phyloP scores from a whole-genome alignment of 1,139 yeast species.

The Debaryomyces robertsiae region DNA sequence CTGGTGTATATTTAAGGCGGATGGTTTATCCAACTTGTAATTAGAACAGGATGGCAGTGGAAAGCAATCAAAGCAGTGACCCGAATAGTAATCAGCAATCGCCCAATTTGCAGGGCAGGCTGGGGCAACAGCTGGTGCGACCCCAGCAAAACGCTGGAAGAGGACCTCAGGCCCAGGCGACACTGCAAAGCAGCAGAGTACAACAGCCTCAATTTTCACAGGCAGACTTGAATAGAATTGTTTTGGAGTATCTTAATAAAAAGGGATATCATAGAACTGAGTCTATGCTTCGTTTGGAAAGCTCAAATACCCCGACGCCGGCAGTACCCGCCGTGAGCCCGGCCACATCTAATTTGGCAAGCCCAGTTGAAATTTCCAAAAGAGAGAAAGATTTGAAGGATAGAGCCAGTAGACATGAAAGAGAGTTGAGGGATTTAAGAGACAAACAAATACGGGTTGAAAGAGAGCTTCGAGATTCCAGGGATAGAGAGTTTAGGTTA shows the following conservation, averaged over 20 bases:
- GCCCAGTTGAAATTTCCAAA: conserved; percentile 36
- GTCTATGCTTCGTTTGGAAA: conserved; percentile 88
- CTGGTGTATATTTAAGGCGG: neutral
- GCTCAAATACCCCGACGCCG: conserved; percentile 68
- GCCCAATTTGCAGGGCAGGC: conserved; percentile 3
- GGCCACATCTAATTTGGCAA: conserved; percentile 42
- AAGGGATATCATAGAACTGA: conserved; percentile 95
- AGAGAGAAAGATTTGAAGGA: conserved; percentile 34
- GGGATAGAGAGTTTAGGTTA: conserved; percentile 43
- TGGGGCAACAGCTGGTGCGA: conserved; percentile 11
- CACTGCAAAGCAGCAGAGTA: conserved; percentile 15
- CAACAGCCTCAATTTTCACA: conserved; percentile 52
- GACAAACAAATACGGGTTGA: conserved; percentile 39
- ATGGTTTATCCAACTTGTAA: conserved; percentile 1
- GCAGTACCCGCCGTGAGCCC: conserved; percentile 53
- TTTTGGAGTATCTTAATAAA: conserved; percentile 86
- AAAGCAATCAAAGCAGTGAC: conserved; percentile 14
- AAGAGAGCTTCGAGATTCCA: conserved; percentile 41
- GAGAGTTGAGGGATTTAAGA: conserved; percentile 45
- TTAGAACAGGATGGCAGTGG: conserved; percentile 9
- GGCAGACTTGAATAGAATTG: conserved; percentile 86
- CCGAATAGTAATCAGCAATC: conserved; percentile 8
- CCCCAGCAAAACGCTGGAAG: conserved; percentile 10
- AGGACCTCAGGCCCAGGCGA: conserved; percentile 15
- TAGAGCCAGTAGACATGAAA: conserved; percentile 30